A percentile compares a stretch with the other conserved stretches of the same genome.
Evolutionary conservation across 805 yeast genomes (phyloP).

Genomic region (Candida stauntonica): DNA sequence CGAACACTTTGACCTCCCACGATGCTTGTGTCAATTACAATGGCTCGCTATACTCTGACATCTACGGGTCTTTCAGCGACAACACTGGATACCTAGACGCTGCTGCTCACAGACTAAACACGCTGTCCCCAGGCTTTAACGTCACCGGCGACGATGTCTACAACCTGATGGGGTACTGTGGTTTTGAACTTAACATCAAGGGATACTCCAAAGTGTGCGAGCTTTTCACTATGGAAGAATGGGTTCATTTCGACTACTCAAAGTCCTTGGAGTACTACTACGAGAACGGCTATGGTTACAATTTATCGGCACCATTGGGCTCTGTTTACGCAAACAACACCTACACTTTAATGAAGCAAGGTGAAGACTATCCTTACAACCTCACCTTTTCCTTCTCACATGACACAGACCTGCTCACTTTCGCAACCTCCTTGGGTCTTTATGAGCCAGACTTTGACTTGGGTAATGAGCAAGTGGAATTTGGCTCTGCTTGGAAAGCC

Average conservation of each 20-base stretch:
- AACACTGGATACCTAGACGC: slow-evolving; percentile 37
- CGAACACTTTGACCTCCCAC: slow-evolving; percentile 46
- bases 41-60: slow-evolving; percentile 17
- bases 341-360: slow-evolving; percentile 44
- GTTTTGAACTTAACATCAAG: slow-evolving; percentile 65
- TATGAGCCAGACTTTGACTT: slow-evolving; percentile 33
- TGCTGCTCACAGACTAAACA: slow-evolving; percentile 56
- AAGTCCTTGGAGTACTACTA: slow-evolving; percentile 59
- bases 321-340: slow-evolving; percentile 52
- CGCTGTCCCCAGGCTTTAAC: slow-evolving; percentile 49
- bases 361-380: slow-evolving; percentile 45
- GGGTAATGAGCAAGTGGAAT: slow-evolving; percentile 40
- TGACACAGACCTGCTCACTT: slow-evolving; percentile 62
- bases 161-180: slow-evolving; percentile 58
- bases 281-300: slow-evolving; percentile 59
- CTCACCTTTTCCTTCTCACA: slow-evolving; percentile 72
- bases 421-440: slow-evolving; percentile 61
- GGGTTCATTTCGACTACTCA: slow-evolving; percentile 56
- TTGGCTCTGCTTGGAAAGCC: slow-evolving; percentile 44
- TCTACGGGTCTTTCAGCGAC: slow-evolving; percentile 19
- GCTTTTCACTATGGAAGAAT: slow-evolving; percentile 64
- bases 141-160: slow-evolving; percentile 49
- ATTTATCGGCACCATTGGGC: slow-evolving; percentile 54
- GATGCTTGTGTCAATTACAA: slow-evolving; percentile 39
- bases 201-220: slow-evolving; percentile 67